Conservation (phyloP, 2,329 filamentous ascomycete species). For the Alternaria arbusti region DNA sequence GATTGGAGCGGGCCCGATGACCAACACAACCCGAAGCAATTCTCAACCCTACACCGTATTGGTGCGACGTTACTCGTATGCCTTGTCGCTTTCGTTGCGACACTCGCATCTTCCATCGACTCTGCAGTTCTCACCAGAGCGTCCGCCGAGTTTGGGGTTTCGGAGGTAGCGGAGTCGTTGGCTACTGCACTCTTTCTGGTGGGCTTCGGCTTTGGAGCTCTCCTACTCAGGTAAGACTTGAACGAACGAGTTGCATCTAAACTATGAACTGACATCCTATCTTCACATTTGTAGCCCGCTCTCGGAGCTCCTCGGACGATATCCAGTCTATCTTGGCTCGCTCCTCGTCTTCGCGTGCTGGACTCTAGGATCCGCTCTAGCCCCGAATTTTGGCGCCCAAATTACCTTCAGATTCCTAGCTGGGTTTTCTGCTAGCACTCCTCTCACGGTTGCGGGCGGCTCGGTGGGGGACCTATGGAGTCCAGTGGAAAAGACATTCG, state of each 20-base stretch:
- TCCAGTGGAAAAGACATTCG: conserved; percentile 29
- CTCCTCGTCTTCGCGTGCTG: conserved; percentile 40
- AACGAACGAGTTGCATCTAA: background rate
- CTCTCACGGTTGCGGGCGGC: conserved; percentile 29
- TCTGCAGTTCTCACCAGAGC: conserved; percentile 59
- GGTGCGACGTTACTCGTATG: conserved; percentile 25
- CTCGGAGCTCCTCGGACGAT: conserved; percentile 53
- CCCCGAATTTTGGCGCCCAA: conserved; percentile 56
- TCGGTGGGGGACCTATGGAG: conserved; percentile 28
- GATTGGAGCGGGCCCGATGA: conserved; percentile 6
- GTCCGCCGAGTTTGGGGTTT: conserved; percentile 54
- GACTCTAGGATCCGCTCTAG: conserved; percentile 39
- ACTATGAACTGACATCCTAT: background rate
- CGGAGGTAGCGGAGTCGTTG: conserved; percentile 52
- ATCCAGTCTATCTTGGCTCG: conserved; percentile 47
- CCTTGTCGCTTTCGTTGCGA: conserved; percentile 57
- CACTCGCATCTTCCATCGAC: conserved; percentile 61
- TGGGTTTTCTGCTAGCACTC: conserved; percentile 54
- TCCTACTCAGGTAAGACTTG: conserved; percentile 13
- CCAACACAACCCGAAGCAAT: conserved; percentile 7
- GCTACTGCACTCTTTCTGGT: conserved; percentile 56
- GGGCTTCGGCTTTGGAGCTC: conserved; percentile 56
- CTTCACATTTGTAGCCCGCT: conserved; percentile 44
- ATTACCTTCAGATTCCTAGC: conserved; percentile 58
- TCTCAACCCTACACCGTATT: conserved; percentile 6